Conservation (phyloP, 2,329 filamentous ascomycete genomes). For the Pseudogymnoascus verrucosus region DNA sequence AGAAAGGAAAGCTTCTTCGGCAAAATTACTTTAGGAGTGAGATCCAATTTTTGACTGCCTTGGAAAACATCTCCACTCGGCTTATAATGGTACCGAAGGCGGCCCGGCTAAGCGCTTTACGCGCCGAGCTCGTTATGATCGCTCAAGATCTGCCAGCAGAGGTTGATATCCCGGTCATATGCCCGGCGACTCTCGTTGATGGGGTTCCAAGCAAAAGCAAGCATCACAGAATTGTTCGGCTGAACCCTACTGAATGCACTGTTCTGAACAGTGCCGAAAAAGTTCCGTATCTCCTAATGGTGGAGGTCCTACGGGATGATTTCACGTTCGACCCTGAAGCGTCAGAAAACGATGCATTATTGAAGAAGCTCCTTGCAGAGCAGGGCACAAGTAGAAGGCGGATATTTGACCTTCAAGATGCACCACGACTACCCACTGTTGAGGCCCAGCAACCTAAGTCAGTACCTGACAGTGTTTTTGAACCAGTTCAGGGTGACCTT, state of each 20-base stretch:
- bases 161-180: conserved; percentile 76
- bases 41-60: conserved; percentile 70
- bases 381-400: conserved; percentile 46
- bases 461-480: conserved; percentile 65
- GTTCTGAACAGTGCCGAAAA: conserved; percentile 82
- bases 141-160: conserved; percentile 75
- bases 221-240: conserved; percentile 73
- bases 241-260: conserved; percentile 77
- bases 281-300: conserved; percentile 77
- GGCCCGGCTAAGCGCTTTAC: conserved; percentile 69
- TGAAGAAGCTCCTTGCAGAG: conserved; percentile 49
- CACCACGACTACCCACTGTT: conserved; percentile 41
- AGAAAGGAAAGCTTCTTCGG: conserved; percentile 64
- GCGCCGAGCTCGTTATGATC: conserved; percentile 73
- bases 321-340: conserved; percentile 75
- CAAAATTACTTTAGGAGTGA: conserved; percentile 79
- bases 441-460: conserved; percentile 12
- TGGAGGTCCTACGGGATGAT: conserved; percentile 73
- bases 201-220: conserved; percentile 66
- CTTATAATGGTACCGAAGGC: conserved; percentile 74
- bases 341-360: conserved; percentile 60
- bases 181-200: conserved; percentile 64
- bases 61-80: conserved; percentile 80
- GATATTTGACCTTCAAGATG: conserved; percentile 63
- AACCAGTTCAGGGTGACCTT: conserved; percentile 71